These are phyloP conservation scores for Agaricus sinodeliciosus DNA, from an alignment of 768 basidiomycete species.

Conservation along the genomic window DNA sequence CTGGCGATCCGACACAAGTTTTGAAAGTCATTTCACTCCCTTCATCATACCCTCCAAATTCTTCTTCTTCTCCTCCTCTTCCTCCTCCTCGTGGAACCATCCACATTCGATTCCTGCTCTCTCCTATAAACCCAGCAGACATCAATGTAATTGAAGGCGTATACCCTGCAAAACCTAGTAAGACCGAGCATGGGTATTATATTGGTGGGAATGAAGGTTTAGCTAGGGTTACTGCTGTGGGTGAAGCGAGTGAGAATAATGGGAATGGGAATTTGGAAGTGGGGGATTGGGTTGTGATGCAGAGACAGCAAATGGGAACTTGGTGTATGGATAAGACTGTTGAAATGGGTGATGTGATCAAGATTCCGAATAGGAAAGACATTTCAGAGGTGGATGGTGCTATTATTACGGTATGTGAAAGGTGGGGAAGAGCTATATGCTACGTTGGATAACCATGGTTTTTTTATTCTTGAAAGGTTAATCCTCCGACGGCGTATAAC, in stretches of 20 bases:
- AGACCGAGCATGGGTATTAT: slow-evolving; percentile 30
- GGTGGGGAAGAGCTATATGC: too few relatives aligned
- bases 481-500: slow-evolving; percentile 78
- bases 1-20: slow-evolving; percentile 59
- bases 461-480: slow-evolving; percentile 54
- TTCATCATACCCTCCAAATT: slow-evolving; percentile 32
- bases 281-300: slow-evolving; percentile 74
- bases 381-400: slow-evolving; percentile 64
- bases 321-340: slow-evolving; percentile 62
- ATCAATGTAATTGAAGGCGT: slow-evolving; percentile 77
- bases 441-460: too few relatives aligned
- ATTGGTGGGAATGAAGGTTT: slow-evolving; percentile 77
- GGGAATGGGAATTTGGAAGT: slow-evolving; percentile 28
- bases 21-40: slow-evolving; percentile 48
- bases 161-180: slow-evolving; percentile 63
- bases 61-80: slow-evolving; percentile 31
- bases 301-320: slow-evolving; percentile 64
- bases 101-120: slow-evolving; percentile 61
- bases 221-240: slow-evolving; percentile 57
- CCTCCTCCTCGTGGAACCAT: slow-evolving; percentile 49
- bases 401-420: slow-evolving; percentile 70
- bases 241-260: too few relatives aligned
- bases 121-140: slow-evolving; percentile 80
- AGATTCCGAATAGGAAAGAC: slow-evolving; percentile 40
- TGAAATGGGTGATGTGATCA: slow-evolving; percentile 47